These are phyloP conservation scores for Ceratocystis lukuohia DNA, from an alignment of 2,329 filamentous ascomycete species.

Conservation along the genomic window DNA sequence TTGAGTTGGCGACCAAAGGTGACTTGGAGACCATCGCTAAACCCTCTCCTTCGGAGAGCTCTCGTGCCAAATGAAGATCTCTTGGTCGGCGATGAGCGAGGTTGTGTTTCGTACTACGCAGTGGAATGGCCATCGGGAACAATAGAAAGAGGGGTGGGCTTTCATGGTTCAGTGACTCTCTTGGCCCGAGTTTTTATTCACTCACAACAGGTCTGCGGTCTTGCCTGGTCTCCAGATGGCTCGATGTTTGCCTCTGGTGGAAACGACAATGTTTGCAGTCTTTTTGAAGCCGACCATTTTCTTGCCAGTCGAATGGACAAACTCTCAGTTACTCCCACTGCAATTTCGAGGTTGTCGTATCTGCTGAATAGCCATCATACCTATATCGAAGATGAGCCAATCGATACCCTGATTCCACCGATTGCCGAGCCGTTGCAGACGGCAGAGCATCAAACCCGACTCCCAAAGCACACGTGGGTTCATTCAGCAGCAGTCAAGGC, in stretches of 20 bases:
- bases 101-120: slow-evolving; percentile 75
- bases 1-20: slow-evolving; percentile 63
- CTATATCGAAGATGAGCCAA: slow-evolving; percentile 8
- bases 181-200: slow-evolving; percentile 67
- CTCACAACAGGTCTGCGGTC: slow-evolving; percentile 78
- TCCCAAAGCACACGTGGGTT: slow-evolving; percentile 48
- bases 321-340: slow-evolving; percentile 3
- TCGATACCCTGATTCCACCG: slow-evolving; percentile 6
- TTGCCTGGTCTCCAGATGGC: slow-evolving; percentile 75
- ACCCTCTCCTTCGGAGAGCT: slow-evolving; percentile 33
- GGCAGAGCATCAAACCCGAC: not conserved
- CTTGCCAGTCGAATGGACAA: slow-evolving; percentile 24
- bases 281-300: slow-evolving; percentile 59
- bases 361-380: slow-evolving; percentile 10
- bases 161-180: slow-evolving; percentile 66
- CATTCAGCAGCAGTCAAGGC: slow-evolving; percentile 90
- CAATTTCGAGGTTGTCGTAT: not conserved
- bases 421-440: slow-evolving; percentile 6
- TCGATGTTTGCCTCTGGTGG: slow-evolving; percentile 71
- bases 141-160: slow-evolving; percentile 51
- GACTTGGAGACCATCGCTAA: slow-evolving; percentile 39
- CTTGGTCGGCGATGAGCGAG: slow-evolving; percentile 70
- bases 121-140: slow-evolving; percentile 66
- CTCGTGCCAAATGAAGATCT: slow-evolving; percentile 65
- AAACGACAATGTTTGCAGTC: slow-evolving; percentile 79